Evolutionary conservation across 2,329 filamentous ascomycete species (phyloP), one percentile per base, ranked within the genome.

Genomic region (Paecilomyces formosus): DNA sequence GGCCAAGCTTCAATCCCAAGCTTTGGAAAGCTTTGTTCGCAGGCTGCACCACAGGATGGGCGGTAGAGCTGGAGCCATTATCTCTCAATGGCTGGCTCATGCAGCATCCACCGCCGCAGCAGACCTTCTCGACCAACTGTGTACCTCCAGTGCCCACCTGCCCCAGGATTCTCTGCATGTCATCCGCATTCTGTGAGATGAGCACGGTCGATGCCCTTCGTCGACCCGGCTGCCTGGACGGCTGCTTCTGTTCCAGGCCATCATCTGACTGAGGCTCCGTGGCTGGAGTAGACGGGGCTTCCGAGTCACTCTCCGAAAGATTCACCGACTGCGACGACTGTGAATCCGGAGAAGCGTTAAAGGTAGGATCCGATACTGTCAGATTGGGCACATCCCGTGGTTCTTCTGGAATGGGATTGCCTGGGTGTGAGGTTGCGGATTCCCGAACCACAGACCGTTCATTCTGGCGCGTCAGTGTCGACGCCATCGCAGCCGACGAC

Each of bases 21-120:
- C 88, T 90, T 58, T 85, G 82, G 77, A 89, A 99, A 15, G 94
- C 94, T 60, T 88, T 83, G 67, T 96, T 97, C 72, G 94, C 86
- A 1, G 93, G 92, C 2, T 79, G 71, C 35, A 76, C 73, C 56
- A 87, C 77, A 2, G 82, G 79, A 50, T 78, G 72, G 49, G 76
- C 70, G 7, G 76, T 70, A 3, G 75, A 77, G 24, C 70, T 64
- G 22, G 74, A 71, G 8, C 70, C 66, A 58, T 66, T 73, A 6
- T 79, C 72, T 45, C 77, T 77, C 65, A 86, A 67, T 31, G 80
- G 79, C 67, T 85, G 79, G 59, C 84, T 75, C 68, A 84, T 79
- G 70, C 85, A 87, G 71, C 85, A 87, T 58, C 85, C 85, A 60
- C 85, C 85, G 49, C 85, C 85, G 64, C 82, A 85, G 74, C 85